Evolutionary conservation across 1,139 yeast genomes (phyloP), one percentile per base, ranked within the genome.

Genomic region (Geotrichum phurueaensis): DNA sequence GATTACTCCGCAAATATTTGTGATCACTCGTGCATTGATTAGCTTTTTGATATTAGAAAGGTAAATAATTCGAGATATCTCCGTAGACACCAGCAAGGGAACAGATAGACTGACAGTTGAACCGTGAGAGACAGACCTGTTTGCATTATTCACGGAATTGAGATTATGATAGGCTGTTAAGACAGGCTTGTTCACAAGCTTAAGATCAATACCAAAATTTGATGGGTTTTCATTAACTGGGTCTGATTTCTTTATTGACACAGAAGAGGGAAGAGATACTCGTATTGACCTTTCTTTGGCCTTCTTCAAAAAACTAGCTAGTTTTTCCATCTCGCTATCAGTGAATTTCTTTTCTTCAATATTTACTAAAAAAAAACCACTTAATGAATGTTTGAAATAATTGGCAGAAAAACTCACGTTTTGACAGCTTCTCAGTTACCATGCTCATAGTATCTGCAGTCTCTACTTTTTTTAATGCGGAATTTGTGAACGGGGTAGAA

Each of bases 241-340:
- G 20, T 18, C 22, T 3, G 43, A 12, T 10, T 29, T 45, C n/a
- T 51, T 53, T 22, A 27, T 20, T 15, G 43, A 2, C 25, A 7
- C 15, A 6, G n/a, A 18, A 13, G 20, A 49, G 9, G 62, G 63
- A n/a, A 58, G 27, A 18, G 45, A 39, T 3, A 60, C 61, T 22
- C 54, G 54, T 23, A 60, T 60, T 13, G 58, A 54, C 3, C 59
- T 54, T 9, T 53, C 54, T 50, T 58, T 54, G 5, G 63, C 63
- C 12, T 53, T 58, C 39, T 53, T 48, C 12, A 60, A 45, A 53
- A 60, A 60, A 20, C 31, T 57, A 18, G 56, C n/a, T 39, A 39
- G 20, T 5, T 39, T 39, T n/a, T 7, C 47, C 22, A 39, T 4
- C 22, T 39, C 47, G 36, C 25, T 55, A 23, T 2, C 56, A 54